These are phyloP conservation scores for Phyllosticta capitalensis DNA, from an alignment of 2,329 filamentous ascomycete species.

Conservation along the genomic window DNA sequence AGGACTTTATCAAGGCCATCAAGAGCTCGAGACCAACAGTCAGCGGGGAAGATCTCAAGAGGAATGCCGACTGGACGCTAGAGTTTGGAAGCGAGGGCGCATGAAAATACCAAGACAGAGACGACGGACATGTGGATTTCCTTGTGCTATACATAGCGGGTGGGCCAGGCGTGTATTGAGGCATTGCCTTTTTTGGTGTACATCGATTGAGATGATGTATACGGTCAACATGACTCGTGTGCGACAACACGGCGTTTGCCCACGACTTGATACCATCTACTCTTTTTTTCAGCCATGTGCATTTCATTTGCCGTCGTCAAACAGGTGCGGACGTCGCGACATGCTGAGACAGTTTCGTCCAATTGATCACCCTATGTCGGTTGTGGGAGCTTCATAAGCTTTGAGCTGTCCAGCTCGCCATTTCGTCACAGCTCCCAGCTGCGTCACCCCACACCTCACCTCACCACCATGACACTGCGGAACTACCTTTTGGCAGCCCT, in stretches of 20 bases:
- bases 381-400: neutral
- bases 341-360: neutral
- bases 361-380: neutral
- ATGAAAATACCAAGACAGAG: neutral
- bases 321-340: too few relatives aligned
- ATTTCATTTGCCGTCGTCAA: too few relatives aligned
- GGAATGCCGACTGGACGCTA: slow-evolving; percentile 85
- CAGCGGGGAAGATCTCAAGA: slow-evolving; percentile 70
- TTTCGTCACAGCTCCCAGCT: neutral
- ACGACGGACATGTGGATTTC: neutral
- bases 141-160: slow-evolving; percentile 6
- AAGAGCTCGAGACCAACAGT: slow-evolving; percentile 84
- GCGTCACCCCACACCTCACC: neutral
- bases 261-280: neutral
- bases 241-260: neutral
- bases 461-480: slow-evolving; percentile 3
- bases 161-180: neutral
- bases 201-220: too few relatives aligned
- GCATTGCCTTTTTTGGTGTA: neutral
- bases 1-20: slow-evolving; percentile 90
- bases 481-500: neutral
- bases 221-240: neutral
- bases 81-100: slow-evolving; percentile 88
- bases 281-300: too few relatives aligned
- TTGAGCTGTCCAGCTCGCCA: neutral